Base-by-base conservation (phyloP, 768 basidiomycete genomes). In the Kwoniella newhampshirensis region DNA sequence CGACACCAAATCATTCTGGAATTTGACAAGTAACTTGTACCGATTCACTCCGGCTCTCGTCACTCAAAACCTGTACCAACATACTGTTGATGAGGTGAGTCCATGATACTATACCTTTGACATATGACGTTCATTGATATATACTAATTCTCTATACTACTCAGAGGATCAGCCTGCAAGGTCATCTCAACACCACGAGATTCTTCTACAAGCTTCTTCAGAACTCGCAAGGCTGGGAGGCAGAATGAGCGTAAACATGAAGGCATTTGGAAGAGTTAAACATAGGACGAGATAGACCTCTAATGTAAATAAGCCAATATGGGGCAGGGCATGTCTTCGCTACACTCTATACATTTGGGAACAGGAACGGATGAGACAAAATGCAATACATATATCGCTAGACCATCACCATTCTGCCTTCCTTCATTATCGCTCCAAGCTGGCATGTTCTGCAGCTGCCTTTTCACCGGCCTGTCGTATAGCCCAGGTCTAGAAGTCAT, bases 221-320 rank as follows among this genome's bases (percentile, higher is more conserved):
- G 13, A 79, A 79, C 66, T 57, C 73, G 12, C 60, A 73, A 39
- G 75, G 70, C 1, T 93, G 79, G 86, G 36, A 70, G 5, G 51
- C 60, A 8, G 56, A 58, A 28, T 58, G 40, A 8, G 6, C 7
- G 40, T n/a, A 8, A n/a, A 5, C 18, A 42, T 42, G 40, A n/a
- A 42, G 17, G 17, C 36, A 37, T 37, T 8, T 42, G 40, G n/a
- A 8, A 23, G 6, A 42, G 40, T 6, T 42, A 32, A 32, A 32
- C 6, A 32, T 32, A 6, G 6, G 32, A 32, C 6, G 32, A 32
- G 32, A 6, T 32, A 6, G 13, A 13, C 32, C 32, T 6, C n/a
- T n/a, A n/a, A n/a, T n/a, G n/a, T n/a, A n/a, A n/a, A n/a, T n/a
- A n/a, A n/a, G n/a, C n/a, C n/a, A n/a, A n/a, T n/a, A n/a, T n/a